Percentiles rank a stretch among this genome's conserved stretches.
These are phyloP conservation scores for Marchantia polymorpha DNA, from an alignment of 225 moss, liverwort and hornwort genomes.

Conservation along the genomic window DNA sequence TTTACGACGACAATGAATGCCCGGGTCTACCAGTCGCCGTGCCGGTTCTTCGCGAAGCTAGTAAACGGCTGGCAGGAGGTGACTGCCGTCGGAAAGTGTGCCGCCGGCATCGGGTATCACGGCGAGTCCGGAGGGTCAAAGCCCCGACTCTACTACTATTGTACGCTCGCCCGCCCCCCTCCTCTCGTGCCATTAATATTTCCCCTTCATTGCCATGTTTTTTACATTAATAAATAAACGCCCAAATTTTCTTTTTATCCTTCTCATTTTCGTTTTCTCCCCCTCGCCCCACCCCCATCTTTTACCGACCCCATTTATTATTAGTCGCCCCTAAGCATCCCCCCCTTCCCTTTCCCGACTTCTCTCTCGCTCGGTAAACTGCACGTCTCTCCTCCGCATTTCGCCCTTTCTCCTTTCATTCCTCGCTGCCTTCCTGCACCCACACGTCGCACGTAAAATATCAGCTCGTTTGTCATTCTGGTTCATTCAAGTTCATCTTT, in stretches of 20 bases:
- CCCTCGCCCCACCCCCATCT: background rate
- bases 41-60: conserved; percentile 1
- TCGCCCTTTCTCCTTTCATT: background rate
- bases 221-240: conserved; percentile 1
- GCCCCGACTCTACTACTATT: conserved; percentile 5
- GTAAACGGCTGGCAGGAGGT: background rate
- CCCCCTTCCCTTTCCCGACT: background rate
- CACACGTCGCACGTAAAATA: conserved; percentile 8
- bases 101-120: conserved; percentile 16
- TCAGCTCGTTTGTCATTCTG: background rate
- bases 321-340: background rate
- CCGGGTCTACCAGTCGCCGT: conserved; percentile 9
- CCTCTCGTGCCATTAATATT: conserved; percentile 6
- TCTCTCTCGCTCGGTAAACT: background rate
- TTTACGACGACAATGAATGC: conserved; percentile 1
- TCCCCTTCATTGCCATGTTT: conserved; percentile 2
- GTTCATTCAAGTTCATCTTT: background rate
- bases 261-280: background rate
- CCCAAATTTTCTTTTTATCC: background rate
- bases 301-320: background rate
- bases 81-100: background rate
- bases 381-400: background rate
- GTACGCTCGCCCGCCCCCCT: background rate
- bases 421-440: background rate
- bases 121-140: conserved; percentile 10